These are phyloP conservation scores for Stylosanthes scabra DNA, from an alignment of 331 rosid species.

Conservation along the genomic window DNA sequence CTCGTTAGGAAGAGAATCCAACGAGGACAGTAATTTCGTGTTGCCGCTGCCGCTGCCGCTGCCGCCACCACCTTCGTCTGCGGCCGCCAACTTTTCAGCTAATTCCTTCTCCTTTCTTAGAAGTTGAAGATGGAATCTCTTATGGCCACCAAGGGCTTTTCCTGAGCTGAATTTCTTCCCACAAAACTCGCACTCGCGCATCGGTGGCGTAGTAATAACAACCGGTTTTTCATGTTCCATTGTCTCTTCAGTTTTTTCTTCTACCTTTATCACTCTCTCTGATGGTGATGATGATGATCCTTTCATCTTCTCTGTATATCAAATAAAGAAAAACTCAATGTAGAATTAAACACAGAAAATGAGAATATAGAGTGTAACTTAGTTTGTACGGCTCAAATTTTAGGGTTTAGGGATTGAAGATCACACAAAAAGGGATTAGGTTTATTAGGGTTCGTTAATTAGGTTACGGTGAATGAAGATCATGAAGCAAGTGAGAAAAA, in stretches of 20 bases:
- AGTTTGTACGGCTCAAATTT: too few species aligned
- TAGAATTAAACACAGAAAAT: too few species aligned
- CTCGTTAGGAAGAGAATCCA: not conserved
- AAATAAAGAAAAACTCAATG: too few species aligned
- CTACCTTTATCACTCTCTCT: not conserved
- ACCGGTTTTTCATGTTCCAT: not conserved
- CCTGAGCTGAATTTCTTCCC: conserved; percentile 39
- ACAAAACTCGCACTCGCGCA: conserved; percentile 44
- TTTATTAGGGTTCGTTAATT: too few species aligned
- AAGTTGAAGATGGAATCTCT: conserved; percentile 40
- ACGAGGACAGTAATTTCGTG: not conserved
- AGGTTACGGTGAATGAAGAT: too few species aligned
- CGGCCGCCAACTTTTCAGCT: not conserved
- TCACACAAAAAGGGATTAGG: too few species aligned
- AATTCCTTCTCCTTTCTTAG: conserved; percentile 7
- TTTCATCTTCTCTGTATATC: not conserved
- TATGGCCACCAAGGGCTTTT: conserved; percentile 60
- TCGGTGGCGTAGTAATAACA: not conserved
- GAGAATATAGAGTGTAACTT: too few species aligned
- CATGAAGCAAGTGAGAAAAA: too few species aligned
- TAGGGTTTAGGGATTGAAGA: too few species aligned
- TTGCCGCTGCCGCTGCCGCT: too few species aligned
- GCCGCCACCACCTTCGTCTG: not conserved
- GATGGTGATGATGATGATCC: not conserved
- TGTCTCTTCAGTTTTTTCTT: not conserved